phyloP scores from a whole-genome alignment of 106 monocot genomes.

The Allium cepa region DNA sequence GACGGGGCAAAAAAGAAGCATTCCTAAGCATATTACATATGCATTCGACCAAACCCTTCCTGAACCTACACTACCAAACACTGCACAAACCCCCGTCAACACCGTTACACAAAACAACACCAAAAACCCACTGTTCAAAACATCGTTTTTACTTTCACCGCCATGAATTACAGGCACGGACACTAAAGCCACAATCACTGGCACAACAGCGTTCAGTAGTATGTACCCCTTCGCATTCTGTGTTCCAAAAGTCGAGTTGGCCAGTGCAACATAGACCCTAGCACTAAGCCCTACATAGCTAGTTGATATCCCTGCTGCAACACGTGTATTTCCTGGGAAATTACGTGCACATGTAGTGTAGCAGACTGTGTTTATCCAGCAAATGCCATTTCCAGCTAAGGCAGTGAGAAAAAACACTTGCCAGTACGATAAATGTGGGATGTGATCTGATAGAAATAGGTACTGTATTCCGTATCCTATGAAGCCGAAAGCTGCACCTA shows the following conservation, averaged over 20 bases:
- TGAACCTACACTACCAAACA: conserved; percentile 42
- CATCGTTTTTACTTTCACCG: not conserved
- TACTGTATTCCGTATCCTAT: conserved; percentile 78
- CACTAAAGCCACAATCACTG: conserved; percentile 29
- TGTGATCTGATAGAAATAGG: conserved; percentile 39
- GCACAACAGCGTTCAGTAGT: conserved; percentile 51
- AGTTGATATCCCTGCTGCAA: conserved; percentile 50
- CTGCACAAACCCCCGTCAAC: conserved; percentile 39
- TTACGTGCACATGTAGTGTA: conserved; percentile 58
- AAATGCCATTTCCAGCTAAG: conserved; percentile 67
- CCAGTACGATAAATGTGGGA: conserved; percentile 36
- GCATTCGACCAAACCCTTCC: conserved; percentile 20
- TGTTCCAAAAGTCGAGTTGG: conserved; percentile 20
- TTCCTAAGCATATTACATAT: conserved; percentile 32
- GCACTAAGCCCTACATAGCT: conserved; percentile 75
- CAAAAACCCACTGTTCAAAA: conserved; percentile 20
- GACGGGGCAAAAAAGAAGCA: conserved; percentile 23
- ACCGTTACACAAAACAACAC: conserved; percentile 40
- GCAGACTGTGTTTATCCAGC: conserved; percentile 87
- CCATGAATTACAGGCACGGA: conserved; percentile 24
- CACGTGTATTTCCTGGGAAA: conserved; percentile 36
- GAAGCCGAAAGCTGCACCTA: conserved; percentile 53
- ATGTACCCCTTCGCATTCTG: conserved; percentile 39
- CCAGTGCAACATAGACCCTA: conserved; percentile 45
- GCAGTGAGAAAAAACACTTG: conserved; percentile 51